phyloP scores from a whole-genome alignment of 306 rosid genomes.

The Trifolium dubium region DNA sequence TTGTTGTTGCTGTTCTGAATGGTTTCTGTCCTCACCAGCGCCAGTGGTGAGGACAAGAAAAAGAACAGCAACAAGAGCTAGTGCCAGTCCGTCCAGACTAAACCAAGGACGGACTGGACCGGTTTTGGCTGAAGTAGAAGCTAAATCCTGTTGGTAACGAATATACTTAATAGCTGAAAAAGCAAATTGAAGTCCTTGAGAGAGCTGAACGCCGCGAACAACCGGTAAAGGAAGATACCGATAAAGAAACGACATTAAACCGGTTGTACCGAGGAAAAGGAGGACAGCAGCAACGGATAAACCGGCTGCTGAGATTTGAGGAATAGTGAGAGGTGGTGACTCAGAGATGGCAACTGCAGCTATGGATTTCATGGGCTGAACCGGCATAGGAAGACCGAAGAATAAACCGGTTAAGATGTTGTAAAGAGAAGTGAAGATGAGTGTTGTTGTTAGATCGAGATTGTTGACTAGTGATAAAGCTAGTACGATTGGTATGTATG shows the following conservation, averaged over 20 bases:
- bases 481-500: slow-evolving; percentile 77
- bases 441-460: slow-evolving; percentile 71
- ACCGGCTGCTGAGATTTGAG: slow-evolving; percentile 81
- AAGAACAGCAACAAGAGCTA: slow-evolving; percentile 55
- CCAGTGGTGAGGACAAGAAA: slow-evolving; percentile 74
- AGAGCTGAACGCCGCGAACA: slow-evolving; percentile 88
- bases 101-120: slow-evolving; percentile 65
- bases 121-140: slow-evolving; percentile 50
- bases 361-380: slow-evolving; percentile 94
- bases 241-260: slow-evolving; percentile 81
- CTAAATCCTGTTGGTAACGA: slow-evolving; percentile 57
- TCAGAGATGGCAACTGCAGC: slow-evolving; percentile 85
- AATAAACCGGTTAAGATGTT: slow-evolving; percentile 75
- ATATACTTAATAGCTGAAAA: slow-evolving; percentile 79
- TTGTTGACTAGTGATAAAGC: slow-evolving; percentile 66
- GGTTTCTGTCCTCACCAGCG: slow-evolving; percentile 49
- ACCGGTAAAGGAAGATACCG: slow-evolving; percentile 82
- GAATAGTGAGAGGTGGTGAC: slow-evolving; percentile 65
- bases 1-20: neutral
- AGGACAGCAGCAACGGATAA: slow-evolving; percentile 79
- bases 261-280: slow-evolving; percentile 64
- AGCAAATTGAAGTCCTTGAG: slow-evolving; percentile 81
- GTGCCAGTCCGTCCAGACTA: slow-evolving; percentile 61
- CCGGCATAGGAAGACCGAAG: slow-evolving; percentile 90
- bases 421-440: slow-evolving; percentile 75